Evolutionary conservation across 2,329 filamentous ascomycete species (phyloP).

Genomic region (Aspergillus flavus): DNA sequence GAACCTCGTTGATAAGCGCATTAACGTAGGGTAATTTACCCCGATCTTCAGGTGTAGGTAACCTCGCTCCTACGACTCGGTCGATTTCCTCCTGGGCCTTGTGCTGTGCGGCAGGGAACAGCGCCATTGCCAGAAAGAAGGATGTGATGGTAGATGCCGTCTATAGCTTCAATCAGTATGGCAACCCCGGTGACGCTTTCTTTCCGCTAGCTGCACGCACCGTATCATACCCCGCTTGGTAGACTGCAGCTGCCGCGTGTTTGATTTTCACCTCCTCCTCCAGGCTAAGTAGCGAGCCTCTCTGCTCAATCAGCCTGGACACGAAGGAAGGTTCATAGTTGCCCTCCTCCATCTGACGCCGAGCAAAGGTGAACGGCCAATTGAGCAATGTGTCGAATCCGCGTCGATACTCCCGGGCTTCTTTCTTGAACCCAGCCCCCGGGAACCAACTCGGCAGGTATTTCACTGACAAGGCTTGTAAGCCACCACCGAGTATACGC

Average conservation of each 20-base stretch:
- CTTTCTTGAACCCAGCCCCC: slow-evolving; percentile 48
- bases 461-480: slow-evolving; percentile 20
- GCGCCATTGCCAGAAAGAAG: slow-evolving; percentile 56
- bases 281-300: slow-evolving; percentile 22
- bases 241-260: slow-evolving; percentile 41
- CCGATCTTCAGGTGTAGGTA: slow-evolving; percentile 42
- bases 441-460: slow-evolving; percentile 50
- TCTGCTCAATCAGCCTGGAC: slow-evolving; percentile 42
- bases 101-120: slow-evolving; percentile 53
- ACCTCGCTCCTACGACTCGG: slow-evolving; percentile 34
- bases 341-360: slow-evolving; percentile 41
- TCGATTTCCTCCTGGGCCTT: slow-evolving; percentile 52
- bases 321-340: slow-evolving; percentile 43
- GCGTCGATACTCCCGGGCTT: slow-evolving; percentile 37
- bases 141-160: slow-evolving; percentile 44
- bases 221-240: slow-evolving; percentile 46
- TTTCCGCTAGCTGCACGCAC: slow-evolving; percentile 18
- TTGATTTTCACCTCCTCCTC: slow-evolving; percentile 32
- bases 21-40: slow-evolving; percentile 37
- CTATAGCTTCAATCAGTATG: slow-evolving; percentile 23
- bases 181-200: neutral
- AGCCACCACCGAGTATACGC: neutral
- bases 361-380: slow-evolving; percentile 49
- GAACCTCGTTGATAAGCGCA: slow-evolving; percentile 39
- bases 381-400: slow-evolving; percentile 33